phyloP scores from a whole-genome alignment of 257 asterid species.

The Ajuga chamaepitys region DNA sequence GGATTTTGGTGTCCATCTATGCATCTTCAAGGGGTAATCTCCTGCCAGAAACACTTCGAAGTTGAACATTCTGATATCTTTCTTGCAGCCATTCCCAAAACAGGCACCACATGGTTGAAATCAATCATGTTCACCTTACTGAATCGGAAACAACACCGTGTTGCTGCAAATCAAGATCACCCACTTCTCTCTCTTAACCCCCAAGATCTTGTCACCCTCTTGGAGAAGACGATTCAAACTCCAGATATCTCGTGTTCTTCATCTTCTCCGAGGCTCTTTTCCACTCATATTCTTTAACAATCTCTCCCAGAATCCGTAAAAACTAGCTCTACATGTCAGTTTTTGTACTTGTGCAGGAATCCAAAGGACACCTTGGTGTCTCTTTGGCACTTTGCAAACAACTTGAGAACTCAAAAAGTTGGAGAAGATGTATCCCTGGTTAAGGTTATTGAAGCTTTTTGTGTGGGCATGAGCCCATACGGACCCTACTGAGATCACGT shows the following conservation, averaged over 20 bases:
- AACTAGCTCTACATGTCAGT: background rate
- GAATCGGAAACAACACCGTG: background rate
- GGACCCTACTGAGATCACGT: slow-evolving; percentile 30
- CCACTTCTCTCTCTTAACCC: no score
- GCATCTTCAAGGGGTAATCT: background rate
- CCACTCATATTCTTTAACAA: slow-evolving; percentile 12
- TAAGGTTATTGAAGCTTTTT: slow-evolving; percentile 5
- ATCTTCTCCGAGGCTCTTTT: slow-evolving; percentile 8
- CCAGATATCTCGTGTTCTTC: background rate
- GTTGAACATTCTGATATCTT: background rate
- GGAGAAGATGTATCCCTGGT: slow-evolving; percentile 6
- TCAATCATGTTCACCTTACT: background rate
- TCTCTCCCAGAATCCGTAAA: slow-evolving; percentile 9
- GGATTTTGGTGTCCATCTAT: background rate
- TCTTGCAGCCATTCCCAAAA: background rate
- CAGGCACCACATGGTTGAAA: background rate
- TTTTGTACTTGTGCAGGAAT: slow-evolving; percentile 23
- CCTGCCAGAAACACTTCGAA: background rate
- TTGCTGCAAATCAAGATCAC: no score
- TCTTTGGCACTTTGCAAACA: slow-evolving; percentile 24
- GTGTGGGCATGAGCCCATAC: slow-evolving; percentile 11
- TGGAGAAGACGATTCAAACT: no score
- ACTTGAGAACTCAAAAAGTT: slow-evolving; percentile 8
- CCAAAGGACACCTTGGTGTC: slow-evolving; percentile 26
- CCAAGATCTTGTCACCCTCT: no score